Evolutionary conservation across 1,284 basidiomycete species (phyloP), one percentile per base, ranked within the genome.

Genomic region (Malassezia nana): DNA sequence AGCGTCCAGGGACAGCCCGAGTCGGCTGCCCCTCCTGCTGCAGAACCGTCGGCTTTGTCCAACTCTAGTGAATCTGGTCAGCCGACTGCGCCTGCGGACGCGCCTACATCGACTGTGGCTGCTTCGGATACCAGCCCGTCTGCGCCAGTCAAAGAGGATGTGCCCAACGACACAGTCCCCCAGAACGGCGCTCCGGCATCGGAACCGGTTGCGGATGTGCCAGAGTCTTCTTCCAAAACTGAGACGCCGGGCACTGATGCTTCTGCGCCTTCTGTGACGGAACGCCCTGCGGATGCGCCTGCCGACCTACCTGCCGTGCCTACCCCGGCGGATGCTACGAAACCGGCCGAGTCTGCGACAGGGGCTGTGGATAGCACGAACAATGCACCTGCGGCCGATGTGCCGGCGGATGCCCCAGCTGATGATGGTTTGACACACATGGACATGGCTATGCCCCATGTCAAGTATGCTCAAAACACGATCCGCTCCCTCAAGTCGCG

Each of bases 401-500:
- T 15, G 16, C 18, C 35, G 18, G 35, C 16, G 6, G 35, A 38
- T 38, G 18, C 35, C 35, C 16, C 42, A 15, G 4, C 32, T 9
- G 13, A 29, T 26, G 47, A 50, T 25, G 47, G 47, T 24, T 24
- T 46, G 29, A 52, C 51, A 31, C 45, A 38, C 28, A 33, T 35
- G 38, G 58, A 63, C 24, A 58, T 72, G 28, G 63, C 61, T 2
- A 43, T 62, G 22, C 78, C 79, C 1, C 92, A 98, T 74, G 83
- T 84, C 74, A 86, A 87, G 47, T 90, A 88, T 74, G 84, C 85
- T 58, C 76, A 83, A 54, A 85, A 83, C 7, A 85, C 85, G 1
- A 76, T 96, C 43, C 85, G 88, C 48, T 81, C 82, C 25, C 76
- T 98, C 67, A 92, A 89, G 79, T 90, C 87, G 77, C 76, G 84